Evolutionary conservation across 768 basidiomycete genomes (phyloP).

Genomic region (Mycena metata): DNA sequence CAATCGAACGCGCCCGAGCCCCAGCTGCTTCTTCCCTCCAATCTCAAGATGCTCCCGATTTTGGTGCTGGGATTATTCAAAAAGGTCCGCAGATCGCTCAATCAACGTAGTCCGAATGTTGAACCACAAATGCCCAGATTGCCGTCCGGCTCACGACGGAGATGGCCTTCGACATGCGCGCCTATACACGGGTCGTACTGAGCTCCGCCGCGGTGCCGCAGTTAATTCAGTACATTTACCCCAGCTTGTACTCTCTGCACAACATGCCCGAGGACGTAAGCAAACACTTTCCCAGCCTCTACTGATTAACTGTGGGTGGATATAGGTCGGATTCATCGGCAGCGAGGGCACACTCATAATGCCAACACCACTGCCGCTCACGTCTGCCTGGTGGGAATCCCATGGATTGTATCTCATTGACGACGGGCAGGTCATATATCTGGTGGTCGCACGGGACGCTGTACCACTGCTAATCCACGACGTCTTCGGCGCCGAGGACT

Average conservation of each 20-base stretch:
- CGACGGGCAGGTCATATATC: constrained; percentile 67
- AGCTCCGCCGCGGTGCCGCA: constrained; percentile 60
- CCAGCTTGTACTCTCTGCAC: constrained; percentile 65
- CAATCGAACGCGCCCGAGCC: constrained; percentile 37
- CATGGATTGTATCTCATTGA: constrained; percentile 69
- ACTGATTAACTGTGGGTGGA: not conserved
- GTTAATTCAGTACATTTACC: constrained; percentile 65
- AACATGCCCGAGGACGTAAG: constrained; percentile 57
- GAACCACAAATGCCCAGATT: constrained; percentile 42
- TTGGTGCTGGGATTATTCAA: constrained; percentile 63
- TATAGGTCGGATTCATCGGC: constrained; percentile 28
- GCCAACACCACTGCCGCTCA: constrained; percentile 62
- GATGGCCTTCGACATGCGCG: constrained; percentile 63
- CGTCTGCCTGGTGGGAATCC: constrained; percentile 62
- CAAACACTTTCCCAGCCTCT: too few relatives aligned
- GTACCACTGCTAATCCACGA: constrained; percentile 65
- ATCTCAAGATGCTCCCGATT: constrained; percentile 64
- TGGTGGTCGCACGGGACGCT: constrained; percentile 65
- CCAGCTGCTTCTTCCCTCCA: constrained; percentile 59
- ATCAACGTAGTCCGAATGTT: not conserved
- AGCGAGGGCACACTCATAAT: constrained; percentile 59
- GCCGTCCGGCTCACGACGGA: constrained; percentile 61
- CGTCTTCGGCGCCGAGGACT: constrained; percentile 61
- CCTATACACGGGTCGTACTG: constrained; percentile 63
- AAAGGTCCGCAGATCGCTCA: constrained; percentile 48